phyloP scores from a whole-genome alignment of 495 filamentous ascomycete species.

The Xylaria cubensis region DNA sequence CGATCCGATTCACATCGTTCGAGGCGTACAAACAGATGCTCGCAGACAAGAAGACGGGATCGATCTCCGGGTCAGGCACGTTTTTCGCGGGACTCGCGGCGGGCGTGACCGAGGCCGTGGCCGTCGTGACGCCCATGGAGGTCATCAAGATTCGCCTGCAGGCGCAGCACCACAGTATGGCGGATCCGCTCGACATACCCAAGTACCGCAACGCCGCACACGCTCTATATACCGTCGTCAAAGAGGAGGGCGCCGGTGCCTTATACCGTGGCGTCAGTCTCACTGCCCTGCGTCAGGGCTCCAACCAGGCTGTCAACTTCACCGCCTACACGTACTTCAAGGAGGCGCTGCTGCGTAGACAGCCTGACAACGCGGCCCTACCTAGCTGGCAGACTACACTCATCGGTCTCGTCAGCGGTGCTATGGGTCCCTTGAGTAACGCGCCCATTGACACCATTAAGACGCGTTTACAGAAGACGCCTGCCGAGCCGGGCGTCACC shows the following conservation, averaged over 20 bases:
- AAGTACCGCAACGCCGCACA: constrained; percentile 98
- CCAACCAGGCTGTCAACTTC: constrained; percentile 99
- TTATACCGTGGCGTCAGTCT: constrained; percentile 93
- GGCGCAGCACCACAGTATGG: constrained; percentile 94
- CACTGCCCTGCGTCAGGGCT: constrained; percentile 91
- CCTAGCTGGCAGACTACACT: constrained; percentile 89
- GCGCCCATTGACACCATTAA: constrained; percentile 99
- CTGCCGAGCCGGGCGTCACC: constrained; percentile 78
- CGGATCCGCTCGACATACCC: constrained; percentile 86
- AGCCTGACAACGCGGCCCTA: constrained; percentile 66
- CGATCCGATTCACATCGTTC: constrained; percentile 97
- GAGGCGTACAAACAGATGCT: constrained; percentile 90
- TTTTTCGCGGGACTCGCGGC: constrained; percentile 92
- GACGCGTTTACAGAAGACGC: constrained; percentile 91
- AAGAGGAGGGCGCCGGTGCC: constrained; percentile 86
- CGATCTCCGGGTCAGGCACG: constrained; percentile 74
- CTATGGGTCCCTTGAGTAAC: constrained; percentile 94
- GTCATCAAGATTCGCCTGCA: constrained; percentile 98
- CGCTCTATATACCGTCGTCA: constrained; percentile 88
- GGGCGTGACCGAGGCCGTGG: constrained; percentile 94
- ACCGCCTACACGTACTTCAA: constrained; percentile 97
- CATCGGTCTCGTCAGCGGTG: constrained; percentile 89
- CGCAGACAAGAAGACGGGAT: constrained; percentile 71
- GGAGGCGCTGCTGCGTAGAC: constrained; percentile 70
- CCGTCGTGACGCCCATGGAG: constrained; percentile 97